These are phyloP conservation scores for Nannochloropsis limnetica DNA, from an alignment of 352 stramenopile species.

Conservation along the genomic window DNA sequence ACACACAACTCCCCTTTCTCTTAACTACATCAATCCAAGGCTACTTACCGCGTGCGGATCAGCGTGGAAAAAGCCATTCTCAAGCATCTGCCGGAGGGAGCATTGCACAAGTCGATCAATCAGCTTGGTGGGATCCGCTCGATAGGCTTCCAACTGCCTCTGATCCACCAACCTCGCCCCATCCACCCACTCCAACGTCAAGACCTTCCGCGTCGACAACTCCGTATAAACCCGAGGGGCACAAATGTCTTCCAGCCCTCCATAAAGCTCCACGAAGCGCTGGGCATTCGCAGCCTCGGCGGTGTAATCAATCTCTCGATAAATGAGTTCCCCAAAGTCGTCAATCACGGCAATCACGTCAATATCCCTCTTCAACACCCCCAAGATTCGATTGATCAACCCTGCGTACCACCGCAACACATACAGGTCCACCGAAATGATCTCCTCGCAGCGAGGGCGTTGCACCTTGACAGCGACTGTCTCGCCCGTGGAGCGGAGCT, in stretches of 20 bases:
- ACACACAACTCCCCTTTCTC: background rate
- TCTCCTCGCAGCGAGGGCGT: constrained; percentile 65
- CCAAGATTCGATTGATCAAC: constrained; percentile 61
- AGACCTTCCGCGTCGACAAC: constrained; percentile 66
- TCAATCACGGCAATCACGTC: constrained; percentile 69
- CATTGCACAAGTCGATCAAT: constrained; percentile 71
- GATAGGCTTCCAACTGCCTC: constrained; percentile 42
- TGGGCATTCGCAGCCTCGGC: constrained; percentile 70
- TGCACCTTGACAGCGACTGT: constrained; percentile 73
- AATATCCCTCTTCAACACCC: constrained; percentile 59
- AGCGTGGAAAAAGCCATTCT: constrained; percentile 67
- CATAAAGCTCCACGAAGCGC: constrained; percentile 69
- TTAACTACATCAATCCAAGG: background rate
- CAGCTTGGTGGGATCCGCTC: constrained; percentile 50
- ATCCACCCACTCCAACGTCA: constrained; percentile 71
- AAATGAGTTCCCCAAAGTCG: constrained; percentile 72
- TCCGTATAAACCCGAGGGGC: constrained; percentile 62
- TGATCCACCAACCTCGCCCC: constrained; percentile 46
- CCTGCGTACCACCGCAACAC: constrained; percentile 67
- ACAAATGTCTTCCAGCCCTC: constrained; percentile 53
- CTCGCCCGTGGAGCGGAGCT: constrained; percentile 62
- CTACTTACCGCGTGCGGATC: constrained; percentile 51
- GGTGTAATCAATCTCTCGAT: constrained; percentile 74
- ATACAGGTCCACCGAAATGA: constrained; percentile 73
- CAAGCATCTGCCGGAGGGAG: constrained; percentile 67